These are phyloP conservation scores for Pyropia haitanensis DNA, from an alignment of 23 red algal species.

Conservation along the genomic window DNA sequence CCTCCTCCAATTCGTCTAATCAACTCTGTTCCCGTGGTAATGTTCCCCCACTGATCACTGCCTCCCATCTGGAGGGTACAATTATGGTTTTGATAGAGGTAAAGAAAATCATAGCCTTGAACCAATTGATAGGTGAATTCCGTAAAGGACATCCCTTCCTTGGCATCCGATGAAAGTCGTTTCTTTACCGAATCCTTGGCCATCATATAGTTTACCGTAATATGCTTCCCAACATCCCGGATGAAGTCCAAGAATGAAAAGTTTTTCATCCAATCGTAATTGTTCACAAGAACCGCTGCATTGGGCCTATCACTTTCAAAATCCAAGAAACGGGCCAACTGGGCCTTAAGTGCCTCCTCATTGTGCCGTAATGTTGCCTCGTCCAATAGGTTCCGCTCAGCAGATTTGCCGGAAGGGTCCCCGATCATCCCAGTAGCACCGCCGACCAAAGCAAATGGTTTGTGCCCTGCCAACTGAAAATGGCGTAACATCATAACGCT, in stretches of 20 bases:
- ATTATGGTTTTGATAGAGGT: slow-evolving; percentile 3
- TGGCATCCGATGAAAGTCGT: too few species aligned
- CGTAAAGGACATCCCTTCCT: slow-evolving; percentile 15
- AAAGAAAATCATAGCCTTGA: slow-evolving; percentile 25
- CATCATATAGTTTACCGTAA: slow-evolving; percentile 11
- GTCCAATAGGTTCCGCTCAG: not conserved
- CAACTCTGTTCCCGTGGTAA: slow-evolving; percentile 15
- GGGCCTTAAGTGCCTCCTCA: too few species aligned
- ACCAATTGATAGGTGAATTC: slow-evolving; percentile 23
- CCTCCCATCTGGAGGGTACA: slow-evolving; percentile 6
- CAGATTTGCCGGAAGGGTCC: slow-evolving; percentile 15
- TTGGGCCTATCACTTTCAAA: too few species aligned
- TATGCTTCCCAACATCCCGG: slow-evolving; percentile 14
- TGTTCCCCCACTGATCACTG: slow-evolving; percentile 26
- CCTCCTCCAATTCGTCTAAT: slow-evolving; percentile 6
- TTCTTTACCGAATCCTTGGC: not conserved
- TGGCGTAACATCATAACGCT: slow-evolving; percentile 5
- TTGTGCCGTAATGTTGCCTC: slow-evolving; percentile 8
- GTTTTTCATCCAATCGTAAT: slow-evolving; percentile 13
- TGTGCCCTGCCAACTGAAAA: slow-evolving; percentile 3
- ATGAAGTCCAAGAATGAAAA: slow-evolving; percentile 16
- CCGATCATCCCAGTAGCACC: slow-evolving; percentile 13
- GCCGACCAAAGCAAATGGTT: slow-evolving; percentile 6
- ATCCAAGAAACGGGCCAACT: too few species aligned
- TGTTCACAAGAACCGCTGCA: too few species aligned